Percentiles rank a stretch among this genome's conserved stretches.
phyloP scores from a whole-genome alignment of 305 asterid species.

The Euphrasia arctica region DNA sequence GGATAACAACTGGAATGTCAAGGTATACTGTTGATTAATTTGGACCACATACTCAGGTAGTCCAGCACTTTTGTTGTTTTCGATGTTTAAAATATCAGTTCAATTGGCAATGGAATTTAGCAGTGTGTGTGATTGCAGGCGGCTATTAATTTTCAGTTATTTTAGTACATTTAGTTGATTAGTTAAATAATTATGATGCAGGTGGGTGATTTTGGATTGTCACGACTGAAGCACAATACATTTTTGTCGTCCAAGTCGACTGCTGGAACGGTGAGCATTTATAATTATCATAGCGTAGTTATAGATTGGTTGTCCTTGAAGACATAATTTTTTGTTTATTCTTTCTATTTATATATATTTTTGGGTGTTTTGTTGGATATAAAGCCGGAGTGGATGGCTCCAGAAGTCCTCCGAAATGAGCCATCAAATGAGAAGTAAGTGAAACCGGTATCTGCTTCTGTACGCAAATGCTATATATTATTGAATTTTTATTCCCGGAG shows the following conservation, averaged over 20 bases:
- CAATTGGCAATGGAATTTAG: constrained; percentile 18
- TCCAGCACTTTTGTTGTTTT: constrained; percentile 11
- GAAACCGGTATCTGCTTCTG: constrained; percentile 9
- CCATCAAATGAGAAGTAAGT: constrained; percentile 99
- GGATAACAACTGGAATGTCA: constrained; percentile 95
- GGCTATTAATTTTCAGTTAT: not conserved
- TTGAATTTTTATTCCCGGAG: constrained; percentile 1
- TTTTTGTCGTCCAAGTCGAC: constrained; percentile 98
- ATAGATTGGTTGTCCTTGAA: constrained; percentile 19
- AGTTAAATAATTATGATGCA: constrained; percentile 34
- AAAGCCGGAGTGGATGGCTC: constrained; percentile 99
- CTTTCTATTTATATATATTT: constrained; percentile 9
- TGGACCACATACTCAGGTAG: constrained; percentile 12
- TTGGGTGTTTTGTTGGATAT: constrained; percentile 22
- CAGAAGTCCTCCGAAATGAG: constrained; percentile 98
- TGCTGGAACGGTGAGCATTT: constrained; percentile 92
- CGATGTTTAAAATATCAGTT: constrained; percentile 9
- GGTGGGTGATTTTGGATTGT: constrained; percentile 98
- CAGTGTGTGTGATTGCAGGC: constrained; percentile 24
- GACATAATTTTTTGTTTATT: constrained; percentile 7
- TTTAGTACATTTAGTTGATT: constrained; percentile 14
- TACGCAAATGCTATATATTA: constrained; percentile 8
- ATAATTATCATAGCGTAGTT: constrained; percentile 17
- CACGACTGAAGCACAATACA: constrained; percentile 99
- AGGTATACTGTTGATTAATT: constrained; percentile 46